phyloP scores from a whole-genome alignment of 345 rosid genomes.

The Citrus trifoliata region DNA sequence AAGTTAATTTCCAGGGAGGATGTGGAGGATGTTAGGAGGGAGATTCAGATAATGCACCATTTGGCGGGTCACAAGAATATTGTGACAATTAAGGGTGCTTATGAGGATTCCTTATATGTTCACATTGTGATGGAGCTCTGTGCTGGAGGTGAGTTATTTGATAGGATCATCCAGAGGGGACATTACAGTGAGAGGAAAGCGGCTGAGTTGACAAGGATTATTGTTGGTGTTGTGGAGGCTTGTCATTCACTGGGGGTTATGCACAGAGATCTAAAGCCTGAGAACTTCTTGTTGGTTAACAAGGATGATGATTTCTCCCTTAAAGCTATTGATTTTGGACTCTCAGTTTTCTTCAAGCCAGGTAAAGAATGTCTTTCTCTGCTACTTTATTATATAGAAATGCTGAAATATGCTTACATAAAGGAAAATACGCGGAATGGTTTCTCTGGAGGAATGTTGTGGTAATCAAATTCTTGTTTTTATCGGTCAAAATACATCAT shows the following conservation, averaged over 20 bases:
- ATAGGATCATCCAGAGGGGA: slow-evolving; percentile 93
- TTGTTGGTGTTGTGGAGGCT: slow-evolving; percentile 93
- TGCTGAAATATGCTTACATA: background rate
- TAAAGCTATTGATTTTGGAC: slow-evolving; percentile 98
- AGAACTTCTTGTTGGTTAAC: slow-evolving; percentile 94
- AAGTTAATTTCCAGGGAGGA: slow-evolving; percentile 93
- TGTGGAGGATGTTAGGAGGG: slow-evolving; percentile 93
- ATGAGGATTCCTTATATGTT: slow-evolving; percentile 77
- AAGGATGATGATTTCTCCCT: slow-evolving; percentile 97
- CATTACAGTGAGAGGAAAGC: slow-evolving; percentile 97
- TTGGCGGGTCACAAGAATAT: slow-evolving; percentile 95
- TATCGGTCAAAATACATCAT: background rate
- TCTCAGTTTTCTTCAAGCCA: slow-evolving; percentile 96
- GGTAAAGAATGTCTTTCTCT: slow-evolving; percentile 32
- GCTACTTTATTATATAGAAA: background rate
- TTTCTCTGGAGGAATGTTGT: background rate
- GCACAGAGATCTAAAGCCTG: slow-evolving; percentile 99
- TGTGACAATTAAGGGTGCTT: slow-evolving; percentile 93
- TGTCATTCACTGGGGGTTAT: slow-evolving; percentile 97
- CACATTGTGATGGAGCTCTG: slow-evolving; percentile 99
- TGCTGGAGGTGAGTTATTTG: slow-evolving; percentile 93
- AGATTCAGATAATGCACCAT: slow-evolving; percentile 99
- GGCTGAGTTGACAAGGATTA: slow-evolving; percentile 88
- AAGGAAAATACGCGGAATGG: background rate
- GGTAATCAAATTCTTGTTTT: background rate